Evolutionary conservation across 768 basidiomycete genomes (phyloP), one percentile per base, ranked within the genome.

Genomic region (Pleurotus djamor): DNA sequence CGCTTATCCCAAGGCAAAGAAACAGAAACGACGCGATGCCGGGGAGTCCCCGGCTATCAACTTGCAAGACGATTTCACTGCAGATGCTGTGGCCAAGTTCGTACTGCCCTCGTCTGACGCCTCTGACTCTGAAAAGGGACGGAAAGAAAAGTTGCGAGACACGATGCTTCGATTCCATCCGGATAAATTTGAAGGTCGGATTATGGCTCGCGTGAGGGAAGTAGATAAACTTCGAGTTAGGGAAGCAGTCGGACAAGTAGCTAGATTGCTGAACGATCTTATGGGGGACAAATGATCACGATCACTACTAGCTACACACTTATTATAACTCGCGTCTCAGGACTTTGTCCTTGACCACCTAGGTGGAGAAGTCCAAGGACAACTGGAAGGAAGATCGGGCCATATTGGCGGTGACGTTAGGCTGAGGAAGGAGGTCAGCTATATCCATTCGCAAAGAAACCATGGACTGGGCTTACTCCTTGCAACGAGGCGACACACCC

Each of bases 161-260:
- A 79, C 87, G 0, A 78, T 90, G 65, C 69, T 91, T 28, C 85
- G 89, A 16, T 92, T 88, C 68, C 90, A 92, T 67, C 90, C 90
- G 1, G 90, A 92, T 70, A 92, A 92, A 68, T 91, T 91, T 57
- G 88, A 92, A 68, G 88, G 90, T 16, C 79, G 90, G 36, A 72
- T 91, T 50, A 83, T 90, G 80, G 68, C 68, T 51, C 75, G 76
- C 4, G 76, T 91, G 5, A 65, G 63, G 45, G 72, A 74, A 35
- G 65, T 64, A 10, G 87, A 92, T 21, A 69, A 66, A 65, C 79
- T 78, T 45, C 67, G 62, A 13, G 86, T 89, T 2, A 73, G 73
- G 52, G 84, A 88, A 62, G 87, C 78, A 0, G 84, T 87, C 16
- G 87, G 84, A 4, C 79, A 81, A 36, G 84, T 92, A 4, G 86